Base-by-base conservation (phyloP, 495 filamentous ascomycete genomes). In the Daldinia caldariorum region DNA sequence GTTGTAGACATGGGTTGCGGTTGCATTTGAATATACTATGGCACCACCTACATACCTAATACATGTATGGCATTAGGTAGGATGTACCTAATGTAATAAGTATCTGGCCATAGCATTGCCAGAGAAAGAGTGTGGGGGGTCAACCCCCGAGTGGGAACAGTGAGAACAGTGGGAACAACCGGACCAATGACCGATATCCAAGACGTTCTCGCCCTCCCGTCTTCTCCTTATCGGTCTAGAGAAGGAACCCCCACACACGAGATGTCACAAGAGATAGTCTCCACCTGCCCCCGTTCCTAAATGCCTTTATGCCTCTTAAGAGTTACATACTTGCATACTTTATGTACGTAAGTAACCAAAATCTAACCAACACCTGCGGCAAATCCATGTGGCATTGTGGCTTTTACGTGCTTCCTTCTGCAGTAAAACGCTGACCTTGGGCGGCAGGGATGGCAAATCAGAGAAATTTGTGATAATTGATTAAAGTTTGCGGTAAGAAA, bases 311-410 rank as follows among this genome's bases (percentile, higher is more conserved):
- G 34, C 9, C 34, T 10, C 6, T 35, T 35, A 26, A 26, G 34
- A 35, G 34, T 6, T 35, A 35, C 34, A 32, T 32, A 32, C 13
- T 26, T 26, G 31, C 26, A 29, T 31, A 53, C 39, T 12, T 6
- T 14, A 43, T 5, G 8, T 43, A 18, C 39, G 8, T 43, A 43
- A 6, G 39, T 13, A 13, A 2, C 10, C 16, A 20, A 38, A 38
- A 20, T 12, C 12, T 22, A 41, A 37, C 18, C 9, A 58, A 12
- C 16, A 31, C 63, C 58, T 65, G 63, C 68, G 62, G 68, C 53
- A 64, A 70, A 70, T 70, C 62, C 68, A 66, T 70, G 68, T 70
- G 68, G 62, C 68, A 62, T 70, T 62, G 58, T 70, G 68, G 58
- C 62, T 66, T 66, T 54, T 62, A 53, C 49, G 9, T 35, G 9